Percentiles rank a stretch among this genome's conserved stretches.
Conservation (phyloP, 2,329 filamentous ascomycete genomes). For the Phialophora expanda region DNA sequence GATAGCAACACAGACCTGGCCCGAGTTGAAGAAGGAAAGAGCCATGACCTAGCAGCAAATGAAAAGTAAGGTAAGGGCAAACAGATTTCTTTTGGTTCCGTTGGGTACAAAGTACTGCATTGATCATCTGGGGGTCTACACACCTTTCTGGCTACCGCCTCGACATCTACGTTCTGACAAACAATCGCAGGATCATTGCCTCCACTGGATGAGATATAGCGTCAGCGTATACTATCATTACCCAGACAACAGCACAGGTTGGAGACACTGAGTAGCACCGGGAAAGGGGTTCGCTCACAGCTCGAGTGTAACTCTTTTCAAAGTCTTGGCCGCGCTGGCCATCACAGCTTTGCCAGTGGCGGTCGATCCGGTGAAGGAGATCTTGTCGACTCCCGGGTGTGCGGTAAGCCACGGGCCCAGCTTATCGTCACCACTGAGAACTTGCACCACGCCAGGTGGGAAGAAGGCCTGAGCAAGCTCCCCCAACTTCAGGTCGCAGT, state of each 20-base stretch:
- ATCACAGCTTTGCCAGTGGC: slow-evolving; percentile 66
- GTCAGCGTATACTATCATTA: too few species aligned
- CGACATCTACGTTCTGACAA: slow-evolving; percentile 62
- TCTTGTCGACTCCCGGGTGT: slow-evolving; percentile 66
- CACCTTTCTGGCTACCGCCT: slow-evolving; percentile 54
- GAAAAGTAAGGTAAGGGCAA: neutral
- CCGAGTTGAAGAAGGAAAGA: slow-evolving; percentile 63
- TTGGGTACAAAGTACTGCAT: neutral
- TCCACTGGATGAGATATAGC: slow-evolving; percentile 43
- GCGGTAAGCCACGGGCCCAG: slow-evolving; percentile 64
- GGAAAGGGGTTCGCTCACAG: slow-evolving; percentile 44
- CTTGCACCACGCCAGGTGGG: slow-evolving; percentile 66
- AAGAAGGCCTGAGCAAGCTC: slow-evolving; percentile 65
- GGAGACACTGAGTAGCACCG: neutral
- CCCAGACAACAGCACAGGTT: too few species aligned
- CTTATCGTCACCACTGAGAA: slow-evolving; percentile 64
- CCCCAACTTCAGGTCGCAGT: slow-evolving; percentile 58
- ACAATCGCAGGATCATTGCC: slow-evolving; percentile 67
- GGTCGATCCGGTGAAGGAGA: slow-evolving; percentile 67
- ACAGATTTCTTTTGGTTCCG: neutral
- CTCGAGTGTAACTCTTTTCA: slow-evolving; percentile 67
- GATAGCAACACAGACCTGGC: slow-evolving; percentile 61
- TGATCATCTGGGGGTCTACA: neutral
- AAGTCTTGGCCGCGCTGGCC: slow-evolving; percentile 58
- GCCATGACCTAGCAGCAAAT: slow-evolving; percentile 44